Conservation (phyloP, 2,329 filamentous ascomycete genomes). For the Talaromyces sp. region DNA sequence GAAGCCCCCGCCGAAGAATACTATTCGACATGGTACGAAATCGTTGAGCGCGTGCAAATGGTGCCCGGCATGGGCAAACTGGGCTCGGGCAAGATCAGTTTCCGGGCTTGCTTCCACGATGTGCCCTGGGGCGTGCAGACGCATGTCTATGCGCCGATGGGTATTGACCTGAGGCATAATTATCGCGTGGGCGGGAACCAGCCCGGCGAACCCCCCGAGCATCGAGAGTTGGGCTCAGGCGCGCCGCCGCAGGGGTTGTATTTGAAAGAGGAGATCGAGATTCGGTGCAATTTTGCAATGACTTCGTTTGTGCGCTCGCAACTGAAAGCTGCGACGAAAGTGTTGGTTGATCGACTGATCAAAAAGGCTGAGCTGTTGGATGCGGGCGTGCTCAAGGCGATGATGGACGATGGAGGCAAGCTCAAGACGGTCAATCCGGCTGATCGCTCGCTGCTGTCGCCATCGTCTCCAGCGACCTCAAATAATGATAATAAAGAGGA, state of each 20-base stretch:
- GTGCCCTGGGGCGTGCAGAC: conserved; percentile 69
- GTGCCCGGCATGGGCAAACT: conserved; percentile 56
- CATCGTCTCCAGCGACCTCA: not conserved
- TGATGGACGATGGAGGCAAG: conserved; percentile 9
- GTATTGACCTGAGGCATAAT: conserved; percentile 69
- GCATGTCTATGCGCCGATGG: conserved; percentile 78
- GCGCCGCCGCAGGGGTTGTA: conserved; percentile 66
- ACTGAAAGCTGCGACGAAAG: conserved; percentile 66
- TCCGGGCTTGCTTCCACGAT: conserved; percentile 75
- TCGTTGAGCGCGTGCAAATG: conserved; percentile 71
- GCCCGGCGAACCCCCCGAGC: conserved; percentile 64
- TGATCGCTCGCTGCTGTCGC: not conserved
- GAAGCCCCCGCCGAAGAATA: conserved; percentile 65
- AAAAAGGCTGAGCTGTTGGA: conserved; percentile 41
- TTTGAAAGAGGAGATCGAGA: conserved; percentile 74
- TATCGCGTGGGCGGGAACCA: conserved; percentile 69
- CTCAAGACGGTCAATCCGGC: conserved; percentile 11
- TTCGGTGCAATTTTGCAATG: conserved; percentile 73
- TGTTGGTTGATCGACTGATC: conserved; percentile 59
- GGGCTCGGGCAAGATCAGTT: conserved; percentile 62
- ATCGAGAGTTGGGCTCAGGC: conserved; percentile 62
- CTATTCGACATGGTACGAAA: conserved; percentile 66
- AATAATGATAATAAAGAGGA: not conserved
- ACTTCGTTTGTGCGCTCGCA: conserved; percentile 73
- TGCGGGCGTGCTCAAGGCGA: conserved; percentile 11